Conservation (phyloP, 768 basidiomycete genomes). For the Cystofilobasidium bisporidii region DNA sequence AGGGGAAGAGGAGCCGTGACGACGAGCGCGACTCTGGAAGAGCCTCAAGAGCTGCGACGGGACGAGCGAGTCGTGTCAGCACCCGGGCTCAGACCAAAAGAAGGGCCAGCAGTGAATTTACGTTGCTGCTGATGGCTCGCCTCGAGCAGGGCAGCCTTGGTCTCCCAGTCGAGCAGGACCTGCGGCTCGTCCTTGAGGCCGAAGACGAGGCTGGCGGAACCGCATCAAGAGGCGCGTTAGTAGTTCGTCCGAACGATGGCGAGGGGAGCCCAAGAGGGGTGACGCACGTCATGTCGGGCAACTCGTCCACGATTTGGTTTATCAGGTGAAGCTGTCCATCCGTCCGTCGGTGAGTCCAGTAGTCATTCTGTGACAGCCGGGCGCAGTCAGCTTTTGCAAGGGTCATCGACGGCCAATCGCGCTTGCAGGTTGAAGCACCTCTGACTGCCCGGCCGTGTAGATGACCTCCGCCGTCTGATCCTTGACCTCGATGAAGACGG, state of each 20-base stretch:
- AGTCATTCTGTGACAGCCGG: too few species aligned
- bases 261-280: background rate
- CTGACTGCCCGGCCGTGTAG: constrained; percentile 10
- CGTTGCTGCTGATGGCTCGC: background rate
- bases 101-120: background rate
- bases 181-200: constrained; percentile 28
- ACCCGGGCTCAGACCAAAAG: background rate
- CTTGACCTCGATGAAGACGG: constrained; percentile 17
- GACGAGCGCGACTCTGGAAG: background rate
- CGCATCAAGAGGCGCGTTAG: background rate
- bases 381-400: too few species aligned
- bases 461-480: background rate
- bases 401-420: too few species aligned
- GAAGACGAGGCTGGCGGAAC: constrained; percentile 13
- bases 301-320: constrained; percentile 2
- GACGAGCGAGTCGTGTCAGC: background rate
- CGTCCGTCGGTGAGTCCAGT: constrained; percentile 26
- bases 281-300: constrained; percentile 21
- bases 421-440: background rate
- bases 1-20: constrained; percentile 20
- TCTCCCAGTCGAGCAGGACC: constrained; percentile 18
- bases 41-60: background rate
- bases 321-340: constrained; percentile 17
- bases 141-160: background rate
- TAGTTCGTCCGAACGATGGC: background rate